Percentiles rank a stretch among this genome's conserved stretches.
Evolutionary conservation across 2,329 filamentous ascomycete species (phyloP).

Genomic region (Penicillium frequentans): DNA sequence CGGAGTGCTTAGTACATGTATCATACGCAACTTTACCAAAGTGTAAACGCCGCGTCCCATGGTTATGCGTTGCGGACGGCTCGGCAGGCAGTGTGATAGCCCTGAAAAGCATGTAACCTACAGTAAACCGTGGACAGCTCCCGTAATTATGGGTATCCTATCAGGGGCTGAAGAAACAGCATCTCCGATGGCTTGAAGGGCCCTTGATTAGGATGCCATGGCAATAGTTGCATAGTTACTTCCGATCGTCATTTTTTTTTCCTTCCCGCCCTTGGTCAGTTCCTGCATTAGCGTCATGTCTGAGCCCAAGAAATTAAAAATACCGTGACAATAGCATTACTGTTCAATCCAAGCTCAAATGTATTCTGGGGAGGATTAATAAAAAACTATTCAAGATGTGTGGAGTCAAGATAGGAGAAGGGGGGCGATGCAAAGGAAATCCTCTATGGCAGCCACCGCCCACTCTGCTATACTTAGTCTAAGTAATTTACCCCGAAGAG

Average conservation of each 20-base stretch:
- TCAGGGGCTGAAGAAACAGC: background rate
- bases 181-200: background rate
- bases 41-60: constrained; percentile 3
- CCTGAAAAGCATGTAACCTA: background rate
- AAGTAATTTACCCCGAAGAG: background rate
- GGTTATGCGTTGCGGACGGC: background rate
- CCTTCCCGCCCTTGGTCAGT: constrained; percentile 24
- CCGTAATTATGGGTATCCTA: background rate
- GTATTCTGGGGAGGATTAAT: background rate
- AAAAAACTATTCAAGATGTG: background rate
- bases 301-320: background rate
- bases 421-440: constrained; percentile 9
- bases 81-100: background rate
- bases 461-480: background rate
- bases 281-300: constrained; percentile 38
- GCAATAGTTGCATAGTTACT: background rate
- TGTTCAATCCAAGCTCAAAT: background rate
- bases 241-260: background rate
- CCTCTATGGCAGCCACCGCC: background rate
- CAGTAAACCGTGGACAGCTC: background rate
- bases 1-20: background rate
- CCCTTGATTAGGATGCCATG: background rate
- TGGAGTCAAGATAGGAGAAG: background rate
- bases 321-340: background rate
- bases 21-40: background rate